phyloP scores from a whole-genome alignment of 805 yeast genomes.

The Torulaspora franciscae region DNA sequence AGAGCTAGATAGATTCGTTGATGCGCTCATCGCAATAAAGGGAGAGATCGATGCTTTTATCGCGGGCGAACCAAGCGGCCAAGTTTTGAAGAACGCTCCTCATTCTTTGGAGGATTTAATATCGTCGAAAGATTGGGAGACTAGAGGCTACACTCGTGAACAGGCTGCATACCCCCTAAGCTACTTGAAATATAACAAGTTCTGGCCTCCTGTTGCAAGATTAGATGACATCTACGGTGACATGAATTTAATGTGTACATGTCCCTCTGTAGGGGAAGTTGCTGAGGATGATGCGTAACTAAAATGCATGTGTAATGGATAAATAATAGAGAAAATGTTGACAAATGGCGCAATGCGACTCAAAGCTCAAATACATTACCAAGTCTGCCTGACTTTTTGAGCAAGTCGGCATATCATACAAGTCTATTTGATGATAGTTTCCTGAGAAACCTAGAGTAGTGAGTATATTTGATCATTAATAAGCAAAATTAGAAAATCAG shows the following conservation, averaged over 20 bases:
- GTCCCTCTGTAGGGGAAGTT: slow-evolving; percentile 79
- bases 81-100: slow-evolving; percentile 82
- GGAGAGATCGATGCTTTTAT: slow-evolving; percentile 72
- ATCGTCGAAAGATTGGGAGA: slow-evolving; percentile 64
- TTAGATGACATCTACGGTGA: slow-evolving; percentile 95
- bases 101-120: slow-evolving; percentile 81
- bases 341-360: background rate
- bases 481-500: too few relatives aligned
- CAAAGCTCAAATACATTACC: background rate
- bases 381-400: background rate
- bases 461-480: background rate
- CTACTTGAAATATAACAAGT: slow-evolving; percentile 66
- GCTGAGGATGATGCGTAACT: slow-evolving; percentile 33
- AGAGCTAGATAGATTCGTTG: slow-evolving; percentile 87
- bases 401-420: too few relatives aligned
- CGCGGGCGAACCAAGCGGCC: slow-evolving; percentile 59
- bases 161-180: slow-evolving; percentile 89
- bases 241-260: slow-evolving; percentile 84
- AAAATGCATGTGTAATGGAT: slow-evolving; percentile 3
- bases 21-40: slow-evolving; percentile 78
- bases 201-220: slow-evolving; percentile 94
- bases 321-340: background rate
- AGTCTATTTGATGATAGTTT: too few relatives aligned
- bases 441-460: too few relatives aligned
- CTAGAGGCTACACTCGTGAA: slow-evolving; percentile 84